These are phyloP conservation scores for Baorangia bicolor DNA, from an alignment of 768 basidiomycete species.

Conservation along the genomic window DNA sequence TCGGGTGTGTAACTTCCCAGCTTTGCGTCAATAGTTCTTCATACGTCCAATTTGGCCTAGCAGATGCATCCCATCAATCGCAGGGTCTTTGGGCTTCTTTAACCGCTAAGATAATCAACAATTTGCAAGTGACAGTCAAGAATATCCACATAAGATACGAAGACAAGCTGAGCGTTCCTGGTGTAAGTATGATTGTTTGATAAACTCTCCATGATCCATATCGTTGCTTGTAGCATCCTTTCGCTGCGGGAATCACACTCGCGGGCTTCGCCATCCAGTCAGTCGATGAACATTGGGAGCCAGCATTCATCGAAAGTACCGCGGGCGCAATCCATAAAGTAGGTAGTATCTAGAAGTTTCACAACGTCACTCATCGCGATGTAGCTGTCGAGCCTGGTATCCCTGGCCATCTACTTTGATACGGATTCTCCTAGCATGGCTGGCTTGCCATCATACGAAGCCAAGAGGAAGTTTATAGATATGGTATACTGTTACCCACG, in stretches of 20 bases:
- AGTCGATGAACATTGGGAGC: slow-evolving; percentile 83
- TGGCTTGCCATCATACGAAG: slow-evolving; percentile 61
- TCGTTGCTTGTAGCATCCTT: slow-evolving; percentile 69
- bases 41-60: slow-evolving; percentile 6
- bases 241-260: slow-evolving; percentile 87
- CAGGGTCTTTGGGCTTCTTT: slow-evolving; percentile 83
- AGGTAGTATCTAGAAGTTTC: slow-evolving; percentile 2
- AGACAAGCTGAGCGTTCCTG: slow-evolving; percentile 90
- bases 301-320: slow-evolving; percentile 90
- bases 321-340: slow-evolving; percentile 89
- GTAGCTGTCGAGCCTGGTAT: slow-evolving; percentile 82
- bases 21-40: background rate
- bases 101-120: slow-evolving; percentile 89
- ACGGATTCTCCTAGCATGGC: slow-evolving; percentile 85
- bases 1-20: slow-evolving; percentile 38
- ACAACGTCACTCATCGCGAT: slow-evolving; percentile 3
- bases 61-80: slow-evolving; percentile 64
- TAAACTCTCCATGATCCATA: background rate
- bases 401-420: slow-evolving; percentile 91
- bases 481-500: slow-evolving; percentile 47
- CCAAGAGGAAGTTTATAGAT: slow-evolving; percentile 67
- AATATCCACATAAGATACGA: slow-evolving; percentile 98
- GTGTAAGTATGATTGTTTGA: slow-evolving; percentile 50
- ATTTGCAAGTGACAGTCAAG: slow-evolving; percentile 91
- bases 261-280: slow-evolving; percentile 87